These are phyloP conservation scores for Hygrocybe punicea DNA, from an alignment of 768 basidiomycete genomes.

Conservation along the genomic window DNA sequence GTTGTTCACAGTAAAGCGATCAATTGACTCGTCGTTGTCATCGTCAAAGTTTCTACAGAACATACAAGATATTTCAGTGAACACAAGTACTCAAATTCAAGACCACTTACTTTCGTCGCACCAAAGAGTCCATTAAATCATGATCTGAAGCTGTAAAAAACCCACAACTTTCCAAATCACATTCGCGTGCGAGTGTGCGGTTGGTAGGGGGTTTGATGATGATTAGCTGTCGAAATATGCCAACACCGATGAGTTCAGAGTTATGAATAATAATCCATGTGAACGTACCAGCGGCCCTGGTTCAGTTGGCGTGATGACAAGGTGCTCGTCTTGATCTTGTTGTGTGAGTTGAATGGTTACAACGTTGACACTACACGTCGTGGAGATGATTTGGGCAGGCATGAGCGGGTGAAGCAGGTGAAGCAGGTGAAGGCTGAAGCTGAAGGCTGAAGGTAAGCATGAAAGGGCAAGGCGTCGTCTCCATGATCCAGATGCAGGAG, in stretches of 20 bases:
- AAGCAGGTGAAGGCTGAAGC: neutral
- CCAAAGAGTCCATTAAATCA: too few species aligned
- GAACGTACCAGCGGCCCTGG: neutral
- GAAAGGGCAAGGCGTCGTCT: neutral
- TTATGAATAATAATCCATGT: neutral
- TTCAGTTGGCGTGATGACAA: neutral
- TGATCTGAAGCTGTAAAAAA: too few species aligned
- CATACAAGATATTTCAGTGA: too few species aligned
- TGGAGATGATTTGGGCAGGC: neutral
- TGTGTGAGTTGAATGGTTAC: neutral
- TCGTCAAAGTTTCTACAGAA: too few species aligned
- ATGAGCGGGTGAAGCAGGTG: neutral
- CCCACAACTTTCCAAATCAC: too few species aligned
- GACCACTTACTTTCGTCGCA: too few species aligned
- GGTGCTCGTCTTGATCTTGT: neutral
- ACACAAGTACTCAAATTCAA: too few species aligned
- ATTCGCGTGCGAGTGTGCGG: too few species aligned
- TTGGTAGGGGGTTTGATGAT: too few species aligned
- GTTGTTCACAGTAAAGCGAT: neutral
- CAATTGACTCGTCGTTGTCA: neutral
- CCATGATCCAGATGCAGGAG: neutral
- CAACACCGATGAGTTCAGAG: too few species aligned
- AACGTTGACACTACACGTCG: neutral
- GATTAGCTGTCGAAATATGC: neutral
- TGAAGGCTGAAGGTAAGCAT: neutral